phyloP scores from a whole-genome alignment of 768 basidiomycete species.

The Dioszegia crocea region DNA sequence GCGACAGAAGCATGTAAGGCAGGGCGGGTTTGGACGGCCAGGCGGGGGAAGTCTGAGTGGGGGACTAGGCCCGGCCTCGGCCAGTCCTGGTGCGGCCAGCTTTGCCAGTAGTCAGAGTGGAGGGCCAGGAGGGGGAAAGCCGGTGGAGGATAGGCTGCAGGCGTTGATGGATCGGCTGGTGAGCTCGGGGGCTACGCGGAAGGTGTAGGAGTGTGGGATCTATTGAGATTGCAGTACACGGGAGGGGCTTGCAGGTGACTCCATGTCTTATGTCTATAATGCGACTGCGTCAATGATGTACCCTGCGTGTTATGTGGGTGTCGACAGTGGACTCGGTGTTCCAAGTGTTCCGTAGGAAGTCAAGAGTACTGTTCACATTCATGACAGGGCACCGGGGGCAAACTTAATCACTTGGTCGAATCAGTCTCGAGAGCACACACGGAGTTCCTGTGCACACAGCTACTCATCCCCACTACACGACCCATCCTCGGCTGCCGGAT shows the following conservation, averaged over 20 bases:
- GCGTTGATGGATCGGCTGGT: constrained; percentile 38
- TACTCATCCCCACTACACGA: too few species aligned
- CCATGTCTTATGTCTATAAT: constrained; percentile 1
- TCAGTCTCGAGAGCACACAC: too few species aligned
- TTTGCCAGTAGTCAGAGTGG: constrained; percentile 26
- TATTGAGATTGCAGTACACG: too few species aligned
- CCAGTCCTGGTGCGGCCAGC: constrained; percentile 30
- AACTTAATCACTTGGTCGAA: too few species aligned
- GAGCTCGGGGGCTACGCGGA: constrained; percentile 10
- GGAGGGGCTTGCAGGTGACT: background rate
- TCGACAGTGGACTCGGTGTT: too few species aligned
- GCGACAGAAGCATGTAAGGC: constrained; percentile 21
- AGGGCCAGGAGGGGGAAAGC: constrained; percentile 5
- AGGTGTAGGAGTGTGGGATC: background rate
- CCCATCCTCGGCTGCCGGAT: too few species aligned
- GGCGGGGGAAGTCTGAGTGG: background rate
- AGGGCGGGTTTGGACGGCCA: constrained; percentile 1
- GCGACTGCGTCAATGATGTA: too few species aligned
- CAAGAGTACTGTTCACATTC: too few species aligned
- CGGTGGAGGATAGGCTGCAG: constrained; percentile 40
- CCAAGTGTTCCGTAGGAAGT: too few species aligned
- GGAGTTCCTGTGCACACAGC: too few species aligned
- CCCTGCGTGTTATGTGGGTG: too few species aligned
- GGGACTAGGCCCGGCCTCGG: background rate
- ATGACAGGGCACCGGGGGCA: too few species aligned